Base-by-base conservation (phyloP, 495 filamentous ascomycete species). In the Penicillium paradoxum region DNA sequence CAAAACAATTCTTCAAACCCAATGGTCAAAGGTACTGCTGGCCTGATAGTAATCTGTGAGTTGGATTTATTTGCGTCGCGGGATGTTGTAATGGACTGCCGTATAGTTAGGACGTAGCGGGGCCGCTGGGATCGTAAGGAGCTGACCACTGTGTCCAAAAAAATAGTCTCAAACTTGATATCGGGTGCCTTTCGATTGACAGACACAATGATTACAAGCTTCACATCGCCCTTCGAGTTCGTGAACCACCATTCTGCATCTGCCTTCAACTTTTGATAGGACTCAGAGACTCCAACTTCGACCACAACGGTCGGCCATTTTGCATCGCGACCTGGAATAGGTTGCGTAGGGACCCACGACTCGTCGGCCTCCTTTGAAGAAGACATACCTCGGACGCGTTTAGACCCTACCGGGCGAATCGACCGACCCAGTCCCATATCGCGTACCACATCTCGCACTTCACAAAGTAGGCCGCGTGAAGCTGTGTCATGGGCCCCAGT, bases 241-340 rank as follows among this genome's bases (percentile, higher is more conserved):
- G 18, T 13, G 17, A 45, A 13, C 43, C 43, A 45, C 43, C 43
- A 45, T 30, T 29, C 29, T 30, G 43, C 43, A 45, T 45, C 43
- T 45, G 43, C 43, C 9, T 6, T 9, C 17, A 45, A 11, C 27
- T 32, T 32, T 32, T 9, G 30, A 32, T 32, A 32, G 4, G 30
- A 32, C 30, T 32, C 30, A 6, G 30, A 45, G 5, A 45, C 42
- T 18, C 42, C 27, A 0, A 45, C 27, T 45, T 45, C 42, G 24
- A 45, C n/a, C 15, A 32, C 27, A 30, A 45, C 25, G 15, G 24
- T 33, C 15, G 27, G 42, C 43, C 43, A 45, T 18, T 29, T 45
- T 19, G 15, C 5, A 19, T 45, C 13, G 43, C 43, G 43, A 21
- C 38, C 38, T 24, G 11, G 18, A 40, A 40, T 11, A 22, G 18